Evolutionary conservation across 169 alveolate species (phyloP), one percentile per base, ranked within the genome.

Genomic region (Cryptosporidium sp.): DNA sequence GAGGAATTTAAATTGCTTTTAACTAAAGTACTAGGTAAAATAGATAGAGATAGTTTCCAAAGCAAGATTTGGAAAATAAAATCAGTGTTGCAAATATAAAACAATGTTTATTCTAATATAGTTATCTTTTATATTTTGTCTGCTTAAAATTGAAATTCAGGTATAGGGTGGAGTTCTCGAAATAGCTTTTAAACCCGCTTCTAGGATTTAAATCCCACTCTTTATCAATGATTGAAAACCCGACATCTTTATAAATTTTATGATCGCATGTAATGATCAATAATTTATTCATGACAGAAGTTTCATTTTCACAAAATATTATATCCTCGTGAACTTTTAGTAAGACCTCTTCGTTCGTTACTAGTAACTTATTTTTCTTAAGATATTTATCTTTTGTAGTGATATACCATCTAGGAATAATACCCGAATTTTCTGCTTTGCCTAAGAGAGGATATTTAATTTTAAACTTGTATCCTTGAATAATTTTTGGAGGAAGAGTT

Each of bases 191-290:
- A 29, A 39, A 80, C 7, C 89, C 89, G 45, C 35, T 61, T 62
- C 65, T 80, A 18, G 89, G 45, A 31, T 80, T 80, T n/a, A 45
- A 60, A 31, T 80, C 89, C 89, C 89, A 80, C 51, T 80, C 89
- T 62, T 39, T 80, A 73, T 80, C 89, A 62, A 80, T 62, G 12
- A 80, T 80, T 26, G 89, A 80, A 45, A 80, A 80, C 8, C 67
- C 89, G 1, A 80, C 70, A 39, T 80, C 89, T 37, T 80, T 80
- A 29, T 80, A 80, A 9, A 61, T 80, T 60, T 45, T 10, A 26
- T 65, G 39, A 45, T 80, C 67, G n/a, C 89, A 80, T 44, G 89
- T 48, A n/a, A 80, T 80, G 18, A 80, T 39, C 33, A 80, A 42
- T 65, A 80, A 45, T 39, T 62, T 65, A 4, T 45, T 42, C 23